Conservation (phyloP, 2,329 filamentous ascomycete species). For the Microdochium trichocladiopsis region DNA sequence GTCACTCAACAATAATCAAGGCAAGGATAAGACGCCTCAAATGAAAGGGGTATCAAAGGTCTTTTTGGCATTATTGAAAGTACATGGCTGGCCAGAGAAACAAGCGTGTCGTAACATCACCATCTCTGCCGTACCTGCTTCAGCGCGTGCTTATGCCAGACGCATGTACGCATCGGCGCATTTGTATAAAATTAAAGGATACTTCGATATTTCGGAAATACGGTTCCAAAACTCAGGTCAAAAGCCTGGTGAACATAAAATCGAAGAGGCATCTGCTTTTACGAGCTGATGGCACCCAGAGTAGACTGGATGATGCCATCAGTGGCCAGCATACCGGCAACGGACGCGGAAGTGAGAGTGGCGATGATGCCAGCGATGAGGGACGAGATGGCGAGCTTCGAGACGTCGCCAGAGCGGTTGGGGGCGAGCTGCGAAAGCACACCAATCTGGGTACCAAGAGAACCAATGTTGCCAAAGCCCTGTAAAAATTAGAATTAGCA, state of each 20-base stretch:
- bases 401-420: constrained; percentile 65
- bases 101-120: too few species aligned
- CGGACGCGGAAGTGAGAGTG: constrained; percentile 70
- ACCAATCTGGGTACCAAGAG: constrained; percentile 83
- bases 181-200: too few species aligned
- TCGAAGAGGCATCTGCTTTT: neutral
- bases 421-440: constrained; percentile 78
- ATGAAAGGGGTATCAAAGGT: neutral
- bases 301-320: constrained; percentile 16
- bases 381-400: constrained; percentile 68
- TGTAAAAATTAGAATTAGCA: constrained; percentile 13
- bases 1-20: too few species aligned
- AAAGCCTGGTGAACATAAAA: too few species aligned
- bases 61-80: neutral
- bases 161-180: too few species aligned
- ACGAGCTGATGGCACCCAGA: neutral
- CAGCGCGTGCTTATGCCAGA: too few species aligned
- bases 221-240: too few species aligned
- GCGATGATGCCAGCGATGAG: constrained; percentile 71
- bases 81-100: neutral
- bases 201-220: too few species aligned
- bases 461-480: constrained; percentile 79
- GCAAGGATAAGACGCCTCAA: too few species aligned
- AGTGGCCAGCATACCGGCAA: constrained; percentile 70
- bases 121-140: too few species aligned